A percentile compares a stretch with the other conserved stretches of the same genome.
Evolutionary conservation across 2,329 filamentous ascomycete genomes (phyloP).

Genomic region (Hypoxylon sp.): DNA sequence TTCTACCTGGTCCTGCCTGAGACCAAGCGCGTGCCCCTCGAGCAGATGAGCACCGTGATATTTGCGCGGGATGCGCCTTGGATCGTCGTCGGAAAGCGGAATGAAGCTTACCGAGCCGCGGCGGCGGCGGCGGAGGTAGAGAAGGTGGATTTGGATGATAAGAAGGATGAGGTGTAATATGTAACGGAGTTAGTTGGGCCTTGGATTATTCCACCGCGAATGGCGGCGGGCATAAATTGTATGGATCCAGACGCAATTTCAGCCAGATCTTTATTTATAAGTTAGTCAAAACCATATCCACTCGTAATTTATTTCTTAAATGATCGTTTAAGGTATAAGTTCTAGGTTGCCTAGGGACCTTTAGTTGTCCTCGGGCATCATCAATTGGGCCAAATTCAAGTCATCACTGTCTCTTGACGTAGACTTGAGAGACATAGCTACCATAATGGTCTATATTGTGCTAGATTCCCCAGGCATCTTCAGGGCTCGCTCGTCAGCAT

Average conservation of each 20-base stretch:
- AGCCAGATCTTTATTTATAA: neutral
- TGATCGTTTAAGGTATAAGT: neutral
- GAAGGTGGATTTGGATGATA: conserved; percentile 20
- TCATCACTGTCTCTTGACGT: neutral
- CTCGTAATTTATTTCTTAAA: neutral
- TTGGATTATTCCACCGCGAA: neutral
- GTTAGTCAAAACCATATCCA: neutral
- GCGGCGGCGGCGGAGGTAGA: conserved; percentile 25
- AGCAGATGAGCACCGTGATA: conserved; percentile 75
- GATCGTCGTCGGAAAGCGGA: conserved; percentile 72
- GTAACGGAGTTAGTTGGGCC: neutral
- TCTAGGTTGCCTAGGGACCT: neutral
- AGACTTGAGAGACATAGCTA: neutral
- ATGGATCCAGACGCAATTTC: neutral
- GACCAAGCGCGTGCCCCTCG: conserved; percentile 73
- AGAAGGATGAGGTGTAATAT: conserved; percentile 17
- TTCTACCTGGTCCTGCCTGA: conserved; percentile 78
- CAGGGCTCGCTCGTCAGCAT: neutral
- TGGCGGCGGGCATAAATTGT: neutral
- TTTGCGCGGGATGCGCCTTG: conserved; percentile 72
- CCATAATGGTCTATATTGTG: neutral
- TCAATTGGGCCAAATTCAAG: neutral
- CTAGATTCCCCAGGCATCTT: neutral
- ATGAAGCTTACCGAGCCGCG: conserved; percentile 60
- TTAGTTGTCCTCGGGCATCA: neutral